Conservation (phyloP, 1,284 basidiomycete species). For the Marasmius oreades region DNA sequence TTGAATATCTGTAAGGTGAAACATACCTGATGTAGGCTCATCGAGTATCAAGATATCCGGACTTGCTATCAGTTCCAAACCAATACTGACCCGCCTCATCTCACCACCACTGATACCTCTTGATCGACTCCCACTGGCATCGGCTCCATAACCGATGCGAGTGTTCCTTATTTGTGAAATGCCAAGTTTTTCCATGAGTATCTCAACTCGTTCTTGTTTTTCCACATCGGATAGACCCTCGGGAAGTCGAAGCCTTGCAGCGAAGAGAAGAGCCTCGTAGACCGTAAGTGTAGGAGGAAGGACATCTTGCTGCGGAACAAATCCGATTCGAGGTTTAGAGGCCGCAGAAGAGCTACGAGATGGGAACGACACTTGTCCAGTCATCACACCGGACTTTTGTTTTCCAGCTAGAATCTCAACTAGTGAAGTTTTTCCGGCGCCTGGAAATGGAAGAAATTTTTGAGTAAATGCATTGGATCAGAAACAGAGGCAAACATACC, state of each 20-base stretch:
- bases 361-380: conserved; percentile 42
- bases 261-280: conserved; percentile 79
- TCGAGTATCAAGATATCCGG: conserved; percentile 83
- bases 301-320: conserved; percentile 85
- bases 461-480: background rate
- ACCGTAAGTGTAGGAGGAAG: conserved; percentile 80
- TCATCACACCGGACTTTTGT: conserved; percentile 64
- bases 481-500: conserved; percentile 37
- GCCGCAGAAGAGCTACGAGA: conserved; percentile 47
- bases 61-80: conserved; percentile 75
- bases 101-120: conserved; percentile 86
- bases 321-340: conserved; percentile 59
- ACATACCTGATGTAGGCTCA: conserved; percentile 73
- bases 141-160: conserved; percentile 60
- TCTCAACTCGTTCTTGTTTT: conserved; percentile 67
- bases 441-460: conserved; percentile 28
- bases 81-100: conserved; percentile 81
- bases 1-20: background rate
- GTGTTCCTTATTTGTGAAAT: conserved; percentile 67
- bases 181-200: conserved; percentile 74
- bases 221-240: conserved; percentile 68
- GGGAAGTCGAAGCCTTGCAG: conserved; percentile 78
- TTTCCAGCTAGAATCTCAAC: conserved; percentile 83
- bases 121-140: conserved; percentile 56
- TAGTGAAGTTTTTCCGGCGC: conserved; percentile 82